These are phyloP conservation scores for Kodamaea leandrae DNA, from an alignment of 805 yeast genomes.

Conservation along the genomic window DNA sequence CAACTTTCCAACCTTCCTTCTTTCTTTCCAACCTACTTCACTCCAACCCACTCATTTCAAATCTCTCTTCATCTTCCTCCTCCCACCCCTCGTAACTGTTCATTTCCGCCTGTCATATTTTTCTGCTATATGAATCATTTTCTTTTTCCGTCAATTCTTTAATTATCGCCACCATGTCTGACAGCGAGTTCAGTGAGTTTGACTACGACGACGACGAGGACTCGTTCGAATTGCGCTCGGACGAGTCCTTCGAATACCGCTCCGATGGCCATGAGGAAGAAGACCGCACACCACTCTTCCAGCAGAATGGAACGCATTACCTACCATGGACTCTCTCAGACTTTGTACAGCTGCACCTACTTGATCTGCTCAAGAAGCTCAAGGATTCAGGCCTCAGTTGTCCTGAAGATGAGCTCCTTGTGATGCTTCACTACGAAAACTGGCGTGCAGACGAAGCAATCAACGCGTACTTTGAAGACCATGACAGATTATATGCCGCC, in stretches of 20 bases:
- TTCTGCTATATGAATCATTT: too few relatives aligned
- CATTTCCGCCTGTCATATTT: too few relatives aligned
- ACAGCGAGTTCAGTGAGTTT: conserved; percentile 1
- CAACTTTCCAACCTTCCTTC: too few relatives aligned
- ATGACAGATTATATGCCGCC: conserved; percentile 20
- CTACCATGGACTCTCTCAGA: conserved; percentile 27
- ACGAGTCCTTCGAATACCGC: too few relatives aligned
- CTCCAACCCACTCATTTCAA: too few relatives aligned
- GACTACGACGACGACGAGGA: conserved; percentile 1
- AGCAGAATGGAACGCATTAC: conserved; percentile 16
- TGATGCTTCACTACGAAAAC: conserved; percentile 34
- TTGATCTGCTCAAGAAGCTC: conserved; percentile 22
- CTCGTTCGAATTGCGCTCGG: too few relatives aligned
- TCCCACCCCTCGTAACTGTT: too few relatives aligned
- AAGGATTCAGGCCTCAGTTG: conserved; percentile 24
- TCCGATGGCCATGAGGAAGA: background rate
- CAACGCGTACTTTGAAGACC: conserved; percentile 34
- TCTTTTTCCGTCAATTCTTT: background rate
- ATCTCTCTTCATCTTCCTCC: too few relatives aligned
- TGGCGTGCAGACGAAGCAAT: conserved; percentile 43
- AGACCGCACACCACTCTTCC: conserved; percentile 4
- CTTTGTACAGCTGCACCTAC: conserved; percentile 23
- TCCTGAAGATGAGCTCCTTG: conserved; percentile 28
- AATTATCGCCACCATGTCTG: conserved; percentile 1
- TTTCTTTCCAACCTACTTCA: too few relatives aligned